phyloP scores from a whole-genome alignment of 192 early-diverging fungal genomes.

The Spizellomyces punctatus region DNA sequence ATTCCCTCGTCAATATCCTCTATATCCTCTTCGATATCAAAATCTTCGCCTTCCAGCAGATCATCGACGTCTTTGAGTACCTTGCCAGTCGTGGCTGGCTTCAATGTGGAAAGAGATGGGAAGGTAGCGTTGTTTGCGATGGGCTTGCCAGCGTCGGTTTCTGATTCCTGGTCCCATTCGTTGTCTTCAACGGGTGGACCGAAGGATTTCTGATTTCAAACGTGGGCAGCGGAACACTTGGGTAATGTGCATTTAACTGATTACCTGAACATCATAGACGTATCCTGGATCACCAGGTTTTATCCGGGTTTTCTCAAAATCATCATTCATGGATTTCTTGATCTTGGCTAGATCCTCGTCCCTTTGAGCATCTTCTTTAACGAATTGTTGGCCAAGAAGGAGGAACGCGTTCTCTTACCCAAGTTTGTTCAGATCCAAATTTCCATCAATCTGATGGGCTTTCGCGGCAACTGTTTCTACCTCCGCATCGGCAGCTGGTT shows the following conservation, averaged over 20 bases:
- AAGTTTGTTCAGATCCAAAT: constrained; percentile 38
- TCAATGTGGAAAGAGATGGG: no score
- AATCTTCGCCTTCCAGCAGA: constrained; percentile 6
- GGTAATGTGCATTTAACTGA: neutral
- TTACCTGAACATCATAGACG: constrained; percentile 42
- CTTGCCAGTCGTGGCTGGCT: neutral
- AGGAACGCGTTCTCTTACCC: constrained; percentile 13
- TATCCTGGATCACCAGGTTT: constrained; percentile 32
- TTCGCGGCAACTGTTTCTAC: neutral
- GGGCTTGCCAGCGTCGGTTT: neutral
- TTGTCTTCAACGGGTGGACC: constrained; percentile 32
- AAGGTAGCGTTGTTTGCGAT: neutral
- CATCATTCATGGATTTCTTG: constrained; percentile 36
- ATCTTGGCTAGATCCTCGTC: constrained; percentile 31
- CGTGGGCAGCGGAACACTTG: neutral
- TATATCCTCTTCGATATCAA: constrained; percentile 30
- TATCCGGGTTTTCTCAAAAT: constrained; percentile 40
- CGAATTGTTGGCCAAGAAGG: neutral
- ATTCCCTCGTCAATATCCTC: constrained; percentile 16
- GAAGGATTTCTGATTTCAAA: constrained; percentile 32
- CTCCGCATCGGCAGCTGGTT: neutral
- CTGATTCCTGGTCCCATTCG: constrained; percentile 45
- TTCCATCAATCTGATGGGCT: constrained; percentile 32
- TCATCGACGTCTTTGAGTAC: neutral
- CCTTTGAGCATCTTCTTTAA: constrained; percentile 1